Conservation (phyloP, 148 eudicot species). For the Diospyros lotus region DNA sequence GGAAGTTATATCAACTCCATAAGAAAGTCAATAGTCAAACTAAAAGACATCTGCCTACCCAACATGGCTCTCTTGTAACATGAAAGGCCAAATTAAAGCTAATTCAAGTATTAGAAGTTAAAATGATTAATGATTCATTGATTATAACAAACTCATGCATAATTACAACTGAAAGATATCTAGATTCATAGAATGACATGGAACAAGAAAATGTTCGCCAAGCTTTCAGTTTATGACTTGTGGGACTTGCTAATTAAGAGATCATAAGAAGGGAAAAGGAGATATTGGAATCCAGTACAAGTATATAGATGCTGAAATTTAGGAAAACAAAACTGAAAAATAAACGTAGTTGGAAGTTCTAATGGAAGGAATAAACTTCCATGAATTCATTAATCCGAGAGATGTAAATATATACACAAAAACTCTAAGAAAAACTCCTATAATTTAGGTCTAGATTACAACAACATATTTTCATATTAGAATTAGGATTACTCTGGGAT, state of each 20-base stretch:
- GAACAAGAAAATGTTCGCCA: background rate
- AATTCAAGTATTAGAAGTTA: background rate
- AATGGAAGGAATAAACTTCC: too few relatives aligned
- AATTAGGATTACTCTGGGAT: too few relatives aligned
- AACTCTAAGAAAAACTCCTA: too few relatives aligned
- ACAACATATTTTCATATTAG: too few relatives aligned
- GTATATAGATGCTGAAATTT: background rate
- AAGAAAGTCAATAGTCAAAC: background rate
- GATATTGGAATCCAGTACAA: background rate
- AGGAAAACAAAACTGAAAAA: background rate
- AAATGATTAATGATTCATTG: background rate
- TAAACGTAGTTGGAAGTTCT: too few relatives aligned
- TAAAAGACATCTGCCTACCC: background rate
- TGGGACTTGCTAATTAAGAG: background rate
- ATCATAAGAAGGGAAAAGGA: background rate
- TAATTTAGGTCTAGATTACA: too few relatives aligned
- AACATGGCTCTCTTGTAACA: background rate
- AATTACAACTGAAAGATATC: background rate
- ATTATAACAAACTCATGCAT: background rate
- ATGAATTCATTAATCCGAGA: too few relatives aligned
- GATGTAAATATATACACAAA: too few relatives aligned
- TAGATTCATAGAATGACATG: background rate
- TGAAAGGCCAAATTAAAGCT: slow-evolving; percentile 4
- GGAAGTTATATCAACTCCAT: background rate
- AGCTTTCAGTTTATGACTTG: background rate